Conservation (phyloP, 2,329 filamentous ascomycete genomes). For the Nannizzia gypsea region DNA sequence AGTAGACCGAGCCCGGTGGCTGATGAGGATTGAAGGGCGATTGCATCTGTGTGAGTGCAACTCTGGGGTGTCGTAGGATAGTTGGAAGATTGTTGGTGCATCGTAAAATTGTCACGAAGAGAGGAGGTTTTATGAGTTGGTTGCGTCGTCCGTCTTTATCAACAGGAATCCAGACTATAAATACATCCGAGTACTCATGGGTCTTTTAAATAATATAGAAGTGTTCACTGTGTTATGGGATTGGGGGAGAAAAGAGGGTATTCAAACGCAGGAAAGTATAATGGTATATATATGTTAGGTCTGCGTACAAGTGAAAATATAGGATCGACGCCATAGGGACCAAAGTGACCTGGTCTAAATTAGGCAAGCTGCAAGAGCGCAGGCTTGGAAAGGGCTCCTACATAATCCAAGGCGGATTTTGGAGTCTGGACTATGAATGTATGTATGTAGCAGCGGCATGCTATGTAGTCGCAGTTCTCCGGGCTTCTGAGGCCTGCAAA, state of each 20-base stretch:
- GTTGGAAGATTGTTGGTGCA: conserved; percentile 11
- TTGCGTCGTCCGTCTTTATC: conserved; percentile 18
- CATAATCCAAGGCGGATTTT: background rate
- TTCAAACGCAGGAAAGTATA: conserved; percentile 3
- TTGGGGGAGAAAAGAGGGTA: background rate
- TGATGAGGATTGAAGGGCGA: background rate
- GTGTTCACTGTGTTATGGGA: background rate
- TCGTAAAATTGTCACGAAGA: conserved; percentile 11
- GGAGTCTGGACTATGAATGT: background rate
- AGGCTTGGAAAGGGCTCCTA: background rate
- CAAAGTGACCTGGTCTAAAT: background rate
- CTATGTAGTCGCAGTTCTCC: background rate
- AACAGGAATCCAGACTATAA: background rate
- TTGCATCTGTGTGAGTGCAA: conserved; percentile 3
- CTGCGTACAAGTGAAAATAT: background rate
- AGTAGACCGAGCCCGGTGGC: conserved; percentile 25
- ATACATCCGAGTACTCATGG: conserved; percentile 15
- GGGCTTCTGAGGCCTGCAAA: background rate
- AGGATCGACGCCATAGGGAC: background rate
- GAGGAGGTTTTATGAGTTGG: conserved; percentile 17
- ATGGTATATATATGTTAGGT: background rate
- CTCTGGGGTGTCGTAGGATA: conserved; percentile 19
- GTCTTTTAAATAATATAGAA: conserved; percentile 11
- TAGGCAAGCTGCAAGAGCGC: background rate
- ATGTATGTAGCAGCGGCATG: background rate